Conservation (phyloP, 2,329 filamentous ascomycete species). For the Apiospora pterosperma region DNA sequence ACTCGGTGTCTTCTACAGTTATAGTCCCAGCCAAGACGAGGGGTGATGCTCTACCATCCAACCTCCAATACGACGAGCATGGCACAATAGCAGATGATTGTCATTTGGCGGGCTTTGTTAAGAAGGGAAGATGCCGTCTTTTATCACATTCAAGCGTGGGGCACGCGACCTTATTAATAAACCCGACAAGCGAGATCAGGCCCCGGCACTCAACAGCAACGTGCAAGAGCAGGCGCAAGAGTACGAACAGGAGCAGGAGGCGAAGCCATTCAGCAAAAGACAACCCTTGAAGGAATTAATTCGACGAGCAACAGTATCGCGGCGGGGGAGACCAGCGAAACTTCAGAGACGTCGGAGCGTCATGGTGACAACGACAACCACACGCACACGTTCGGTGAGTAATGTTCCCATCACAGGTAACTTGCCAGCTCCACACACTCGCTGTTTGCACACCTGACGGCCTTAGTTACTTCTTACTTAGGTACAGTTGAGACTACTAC, state of each 20-base stretch:
- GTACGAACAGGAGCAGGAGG: neutral
- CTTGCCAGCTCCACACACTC: too few relatives aligned
- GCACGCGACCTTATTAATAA: neutral
- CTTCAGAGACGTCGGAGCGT: neutral
- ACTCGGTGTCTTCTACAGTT: neutral
- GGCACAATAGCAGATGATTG: neutral
- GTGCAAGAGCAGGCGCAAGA: neutral
- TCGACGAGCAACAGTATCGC: neutral
- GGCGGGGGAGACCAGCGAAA: neutral
- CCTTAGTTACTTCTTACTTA: too few relatives aligned
- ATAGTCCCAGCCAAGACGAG: neutral
- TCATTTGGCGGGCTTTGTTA: neutral
- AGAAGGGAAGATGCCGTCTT: neutral
- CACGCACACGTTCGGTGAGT: neutral
- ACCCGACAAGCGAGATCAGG: neutral
- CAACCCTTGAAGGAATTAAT: neutral
- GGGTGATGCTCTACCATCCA: neutral
- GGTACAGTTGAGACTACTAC: too few relatives aligned
- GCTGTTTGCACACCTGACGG: neutral
- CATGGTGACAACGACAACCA: neutral
- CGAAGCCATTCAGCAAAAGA: neutral
- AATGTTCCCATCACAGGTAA: neutral
- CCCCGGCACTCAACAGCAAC: neutral
- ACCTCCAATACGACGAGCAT: neutral
- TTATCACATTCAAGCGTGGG: conserved; percentile 1